Base-by-base conservation (phyloP, 1,284 basidiomycete genomes). In the Puccinia novopanici region DNA sequence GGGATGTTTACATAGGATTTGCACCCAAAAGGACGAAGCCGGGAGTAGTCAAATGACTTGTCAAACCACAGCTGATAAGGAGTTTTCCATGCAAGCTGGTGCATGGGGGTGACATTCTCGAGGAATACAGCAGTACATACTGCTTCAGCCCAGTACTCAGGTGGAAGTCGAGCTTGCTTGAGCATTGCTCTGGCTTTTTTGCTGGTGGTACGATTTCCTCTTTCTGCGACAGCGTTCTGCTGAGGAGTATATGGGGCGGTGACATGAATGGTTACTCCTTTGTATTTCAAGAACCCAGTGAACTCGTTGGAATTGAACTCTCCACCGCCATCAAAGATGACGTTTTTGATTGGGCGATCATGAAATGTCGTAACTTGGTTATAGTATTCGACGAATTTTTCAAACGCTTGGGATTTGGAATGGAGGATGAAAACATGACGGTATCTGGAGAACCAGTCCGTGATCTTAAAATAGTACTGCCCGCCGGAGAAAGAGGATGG, bases 401-500 rank as follows among this genome's bases (percentile, higher is more conserved):
- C 2, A 27, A 75, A 75, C 1, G 55, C 15, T 50, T 75, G 37
- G 19, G 55, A 59, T n/a, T 75, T 63, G 3, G 13, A 27, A 2
- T 22, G 34, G 2, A 75, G 24, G 0, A 75, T 2, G 61, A 27
- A 75, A 15, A 63, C 59, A 75, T 61, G 45, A 27, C 57, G 34
- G 42, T 75, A 75, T 9, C 22, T 0, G 2, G 73, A 48, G 30
- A 24, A 50, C 9, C 13, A 34, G n/a, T 77, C 22, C 15, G 75
- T 77, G 5, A 77, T 52, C 55, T 77, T 65, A 40, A 67, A 77
- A 30, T 77, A 77, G 68, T 77, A 77, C 1, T n/a, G 8, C 0
- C 9, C 27, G 5, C 50, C 63, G 15, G 37, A 24, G 8, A 78
- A 40, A 4, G 76, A 71, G 12, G 63, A 24, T 27, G 65, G 61